Base-by-base conservation (phyloP, 208 protist genomes). In the Phytomonas francai region DNA sequence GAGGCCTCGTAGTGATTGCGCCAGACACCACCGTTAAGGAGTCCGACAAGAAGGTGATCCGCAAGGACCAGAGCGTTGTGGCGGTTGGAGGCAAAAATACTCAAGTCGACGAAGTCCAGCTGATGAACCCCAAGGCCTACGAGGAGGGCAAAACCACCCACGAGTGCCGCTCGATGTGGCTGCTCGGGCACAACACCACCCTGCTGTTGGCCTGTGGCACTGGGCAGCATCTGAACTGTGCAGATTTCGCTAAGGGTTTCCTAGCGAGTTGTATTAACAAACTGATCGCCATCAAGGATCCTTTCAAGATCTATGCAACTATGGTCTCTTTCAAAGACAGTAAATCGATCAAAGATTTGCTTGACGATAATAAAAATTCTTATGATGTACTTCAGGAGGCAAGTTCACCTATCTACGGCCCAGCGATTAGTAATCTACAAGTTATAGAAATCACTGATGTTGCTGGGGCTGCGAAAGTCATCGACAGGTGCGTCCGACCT, bases 391-490 rank as follows among this genome's bases (percentile, higher is more conserved):
- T 89, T 27, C 68, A 73, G 59, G 72, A 88, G 34, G 67, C 76
- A 7, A 88, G 81, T 4, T 89, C 83, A 27, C 87, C 87, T 28
- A 73, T 92, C 22, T 92, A 86, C 71, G 87, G 87, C 51, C 83
- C 87, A 19, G 77, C 79, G 14, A 45, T 92, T 49, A 75, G 71
- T 66, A 79, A 76, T 32, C 71, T 63, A 28, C 79, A 83, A 62
- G 74, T 79, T 49, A 73, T 79, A 51, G 76, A 22, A 56, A 78
- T 67, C 29, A 70, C 63, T 28, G 77, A 75, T 25, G 72, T 32
- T 59, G 39, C 39, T 7, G 39, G 19, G 3, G 9, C 39, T 11
- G 39, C 11, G 39, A 45, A 78, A 74, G 72, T 59, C 22, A 65
- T 80, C 28, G 68, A 80, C 36, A 74, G 85, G 61, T 83, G 71